A percentile compares a stretch with the other conserved stretches of the same genome.
Evolutionary conservation across 2,329 filamentous ascomycete species (phyloP).

Genomic region (Fusarium sp.): DNA sequence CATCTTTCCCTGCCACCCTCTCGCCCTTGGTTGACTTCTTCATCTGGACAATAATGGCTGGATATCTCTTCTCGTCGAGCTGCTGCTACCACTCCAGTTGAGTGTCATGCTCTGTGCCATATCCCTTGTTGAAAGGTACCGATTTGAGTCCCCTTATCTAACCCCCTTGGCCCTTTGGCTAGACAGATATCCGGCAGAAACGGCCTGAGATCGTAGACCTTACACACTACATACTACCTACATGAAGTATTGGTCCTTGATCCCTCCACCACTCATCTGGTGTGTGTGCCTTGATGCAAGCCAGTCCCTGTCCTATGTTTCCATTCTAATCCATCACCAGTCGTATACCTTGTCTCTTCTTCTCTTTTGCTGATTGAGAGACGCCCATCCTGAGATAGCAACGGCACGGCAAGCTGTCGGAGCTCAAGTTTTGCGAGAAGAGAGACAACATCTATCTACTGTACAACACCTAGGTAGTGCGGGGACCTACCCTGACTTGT

Average conservation of each 20-base stretch:
- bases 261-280: constrained; percentile 40
- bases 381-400: constrained; percentile 36
- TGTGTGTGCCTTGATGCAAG: constrained; percentile 37
- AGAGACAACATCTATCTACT: constrained; percentile 41
- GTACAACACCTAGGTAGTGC: constrained; percentile 21
- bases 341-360: constrained; percentile 28
- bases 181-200: constrained; percentile 28
- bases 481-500: constrained; percentile 37
- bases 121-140: constrained; percentile 18
- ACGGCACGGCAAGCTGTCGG: constrained; percentile 36
- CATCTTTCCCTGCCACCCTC: constrained; percentile 25
- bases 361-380: constrained; percentile 37
- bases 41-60: constrained; percentile 36
- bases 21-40: constrained; percentile 29
- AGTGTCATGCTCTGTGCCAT: constrained; percentile 28
- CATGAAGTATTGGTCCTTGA: constrained; percentile 35
- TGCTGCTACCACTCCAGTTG: constrained; percentile 34
- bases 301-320: constrained; percentile 33
- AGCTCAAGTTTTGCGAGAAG: constrained; percentile 40
- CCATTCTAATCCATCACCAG: constrained; percentile 38
- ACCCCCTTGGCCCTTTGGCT: constrained; percentile 26
- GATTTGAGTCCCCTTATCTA: constrained; percentile 23
- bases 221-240: constrained; percentile 15
- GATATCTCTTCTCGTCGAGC: constrained; percentile 39
- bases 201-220: constrained; percentile 40